Evolutionary conservation across 2,329 filamentous ascomycete species (phyloP).

Genomic region (Pseudogymnoascus sp.): DNA sequence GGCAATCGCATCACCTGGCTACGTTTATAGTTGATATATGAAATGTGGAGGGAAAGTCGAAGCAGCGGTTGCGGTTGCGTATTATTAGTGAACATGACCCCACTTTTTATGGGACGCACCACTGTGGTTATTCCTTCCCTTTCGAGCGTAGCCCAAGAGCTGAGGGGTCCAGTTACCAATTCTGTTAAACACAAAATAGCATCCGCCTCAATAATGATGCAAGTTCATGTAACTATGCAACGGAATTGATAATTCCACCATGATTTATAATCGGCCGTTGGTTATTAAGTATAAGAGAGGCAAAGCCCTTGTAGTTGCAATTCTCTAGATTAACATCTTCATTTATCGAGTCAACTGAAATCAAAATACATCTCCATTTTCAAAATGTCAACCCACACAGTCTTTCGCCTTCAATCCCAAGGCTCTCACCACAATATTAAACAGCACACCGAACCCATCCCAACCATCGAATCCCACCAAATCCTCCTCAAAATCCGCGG

Average conservation of each 20-base stretch:
- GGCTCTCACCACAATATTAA: conserved; percentile 18
- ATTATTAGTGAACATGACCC: neutral
- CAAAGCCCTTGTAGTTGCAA: neutral
- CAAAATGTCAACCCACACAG: conserved; percentile 15
- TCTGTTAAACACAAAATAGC: too few relatives aligned
- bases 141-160: neutral
- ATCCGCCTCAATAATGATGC: neutral
- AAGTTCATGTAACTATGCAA: neutral
- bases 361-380: neutral
- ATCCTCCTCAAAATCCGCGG: conserved; percentile 27
- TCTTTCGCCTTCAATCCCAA: conserved; percentile 14
- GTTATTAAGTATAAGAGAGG: neutral
- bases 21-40: neutral
- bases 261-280: neutral
- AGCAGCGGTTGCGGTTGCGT: neutral
- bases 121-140: neutral
- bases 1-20: neutral
- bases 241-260: neutral
- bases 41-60: neutral
- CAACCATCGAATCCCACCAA: conserved; percentile 21
- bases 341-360: neutral
- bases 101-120: neutral
- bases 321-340: neutral
- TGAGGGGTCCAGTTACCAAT: too few relatives aligned
- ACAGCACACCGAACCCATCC: conserved; percentile 22